A percentile compares a stretch with the other conserved stretches of the same genome.
Evolutionary conservation across 345 rosid genomes (phyloP).

Genomic region (Anacardium occidentale): DNA sequence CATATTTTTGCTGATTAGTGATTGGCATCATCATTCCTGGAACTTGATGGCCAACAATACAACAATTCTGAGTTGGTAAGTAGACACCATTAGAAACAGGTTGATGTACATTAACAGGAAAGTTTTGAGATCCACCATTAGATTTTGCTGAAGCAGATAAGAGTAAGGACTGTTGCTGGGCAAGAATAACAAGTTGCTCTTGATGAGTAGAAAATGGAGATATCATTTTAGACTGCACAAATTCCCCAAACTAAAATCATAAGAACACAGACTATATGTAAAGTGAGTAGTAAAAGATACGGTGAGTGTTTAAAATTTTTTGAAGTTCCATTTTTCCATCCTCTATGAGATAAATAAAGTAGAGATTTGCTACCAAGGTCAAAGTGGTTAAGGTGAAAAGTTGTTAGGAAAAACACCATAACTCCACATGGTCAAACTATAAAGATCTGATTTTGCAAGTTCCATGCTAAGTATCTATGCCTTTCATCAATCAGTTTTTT

Average conservation of each 20-base stretch:
- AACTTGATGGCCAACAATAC: conserved; percentile 31
- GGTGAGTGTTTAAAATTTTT: neutral
- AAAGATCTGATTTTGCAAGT: neutral
- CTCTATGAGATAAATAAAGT: neutral
- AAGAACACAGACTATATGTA: neutral
- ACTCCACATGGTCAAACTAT: neutral
- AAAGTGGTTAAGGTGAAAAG: neutral
- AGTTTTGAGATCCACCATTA: conserved; percentile 22
- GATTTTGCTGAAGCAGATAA: conserved; percentile 34
- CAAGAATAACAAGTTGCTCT: conserved; percentile 45
- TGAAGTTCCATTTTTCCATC: neutral
- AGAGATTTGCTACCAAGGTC: neutral
- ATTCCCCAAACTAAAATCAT: conserved; percentile 8
- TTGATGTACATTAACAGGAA: conserved; percentile 20
- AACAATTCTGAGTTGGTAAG: conserved; percentile 24
- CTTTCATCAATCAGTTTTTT: neutral
- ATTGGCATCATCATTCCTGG: conserved; percentile 34
- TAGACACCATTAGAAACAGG: conserved; percentile 24
- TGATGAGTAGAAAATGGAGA: conserved; percentile 53
- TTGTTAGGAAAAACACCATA: neutral
- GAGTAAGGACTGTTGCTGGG: conserved; percentile 43
- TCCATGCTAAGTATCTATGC: neutral
- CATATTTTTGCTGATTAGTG: conserved; percentile 24
- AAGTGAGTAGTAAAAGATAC: neutral
- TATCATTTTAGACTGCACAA: conserved; percentile 47